A percentile compares a stretch with the other conserved stretches of the same genome.
Evolutionary conservation across 2,329 filamentous ascomycete genomes (phyloP).

Genomic region (Colletotrichum sp.): DNA sequence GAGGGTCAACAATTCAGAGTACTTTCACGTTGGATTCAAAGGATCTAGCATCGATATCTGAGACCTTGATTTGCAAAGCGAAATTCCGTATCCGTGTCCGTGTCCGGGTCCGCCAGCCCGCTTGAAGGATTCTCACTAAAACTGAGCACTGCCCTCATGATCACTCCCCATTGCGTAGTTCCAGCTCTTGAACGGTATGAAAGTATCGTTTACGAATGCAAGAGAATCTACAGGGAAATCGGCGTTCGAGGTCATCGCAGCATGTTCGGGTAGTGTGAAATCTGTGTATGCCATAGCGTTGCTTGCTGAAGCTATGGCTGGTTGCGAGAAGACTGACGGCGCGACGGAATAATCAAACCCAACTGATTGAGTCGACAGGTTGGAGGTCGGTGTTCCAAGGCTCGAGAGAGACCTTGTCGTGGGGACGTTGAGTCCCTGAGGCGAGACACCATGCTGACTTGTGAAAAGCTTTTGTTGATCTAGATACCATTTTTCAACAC

Average conservation of each 20-base stretch:
- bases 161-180: neutral
- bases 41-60: neutral
- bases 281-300: neutral
- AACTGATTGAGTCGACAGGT: neutral
- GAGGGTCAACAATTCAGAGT: neutral
- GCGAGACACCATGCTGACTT: neutral
- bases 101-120: conserved; percentile 14
- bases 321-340: neutral
- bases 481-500: conserved; percentile 18
- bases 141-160: neutral
- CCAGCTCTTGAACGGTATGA: conserved; percentile 14
- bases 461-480: neutral
- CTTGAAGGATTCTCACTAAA: neutral
- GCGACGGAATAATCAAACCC: neutral
- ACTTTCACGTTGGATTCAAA: neutral
- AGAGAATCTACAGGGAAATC: neutral
- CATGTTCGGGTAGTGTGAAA: neutral
- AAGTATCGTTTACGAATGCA: neutral
- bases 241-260: neutral
- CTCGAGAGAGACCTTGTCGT: neutral
- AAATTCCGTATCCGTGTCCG: conserved; percentile 20
- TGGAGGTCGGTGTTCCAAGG: neutral
- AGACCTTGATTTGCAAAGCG: neutral
- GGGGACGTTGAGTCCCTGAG: neutral
- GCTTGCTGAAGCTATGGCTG: neutral